phyloP scores from a whole-genome alignment of 2,329 filamentous ascomycete species.

The Exophiala viscosa region DNA sequence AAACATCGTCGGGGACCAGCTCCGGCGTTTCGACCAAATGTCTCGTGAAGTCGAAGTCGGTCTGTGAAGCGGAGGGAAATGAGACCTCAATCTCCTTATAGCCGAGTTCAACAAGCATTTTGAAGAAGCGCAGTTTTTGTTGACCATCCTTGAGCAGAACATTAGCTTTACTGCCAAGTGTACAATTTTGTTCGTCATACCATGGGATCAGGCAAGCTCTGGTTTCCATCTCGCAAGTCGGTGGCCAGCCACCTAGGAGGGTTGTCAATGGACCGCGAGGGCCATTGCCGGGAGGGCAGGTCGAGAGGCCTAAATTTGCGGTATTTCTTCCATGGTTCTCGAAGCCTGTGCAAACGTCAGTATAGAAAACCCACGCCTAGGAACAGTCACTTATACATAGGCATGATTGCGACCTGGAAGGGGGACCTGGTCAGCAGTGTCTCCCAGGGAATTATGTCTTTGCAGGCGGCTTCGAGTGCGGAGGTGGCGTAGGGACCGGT shows the following conservation, averaged over 20 bases:
- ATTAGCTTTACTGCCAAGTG: constrained; percentile 7
- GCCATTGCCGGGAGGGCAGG: constrained; percentile 65
- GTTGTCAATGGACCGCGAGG: constrained; percentile 74
- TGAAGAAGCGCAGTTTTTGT: constrained; percentile 92
- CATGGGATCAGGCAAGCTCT: constrained; percentile 91
- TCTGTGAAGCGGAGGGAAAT: constrained; percentile 90
- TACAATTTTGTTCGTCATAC: constrained; percentile 47
- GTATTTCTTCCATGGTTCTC: constrained; percentile 49
- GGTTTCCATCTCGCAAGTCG: constrained; percentile 87
- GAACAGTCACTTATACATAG: constrained; percentile 9
- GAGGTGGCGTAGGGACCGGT: too few relatives aligned
- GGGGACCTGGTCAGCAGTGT: too few relatives aligned
- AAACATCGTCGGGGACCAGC: constrained; percentile 81
- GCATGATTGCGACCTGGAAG: constrained; percentile 7
- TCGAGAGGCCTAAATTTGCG: constrained; percentile 45
- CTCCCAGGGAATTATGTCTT: too few relatives aligned
- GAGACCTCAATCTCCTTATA: constrained; percentile 98
- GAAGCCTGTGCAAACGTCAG: constrained; percentile 36
- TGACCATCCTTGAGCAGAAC: constrained; percentile 67
- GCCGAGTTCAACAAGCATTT: constrained; percentile 85
- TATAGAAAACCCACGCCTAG: not conserved
- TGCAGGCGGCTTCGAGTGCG: too few relatives aligned
- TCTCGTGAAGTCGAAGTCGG: constrained; percentile 92
- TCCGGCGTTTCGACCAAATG: constrained; percentile 81
- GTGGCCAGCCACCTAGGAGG: constrained; percentile 88